phyloP scores from a whole-genome alignment of 257 asterid species.

The Penstemon newberryi region DNA sequence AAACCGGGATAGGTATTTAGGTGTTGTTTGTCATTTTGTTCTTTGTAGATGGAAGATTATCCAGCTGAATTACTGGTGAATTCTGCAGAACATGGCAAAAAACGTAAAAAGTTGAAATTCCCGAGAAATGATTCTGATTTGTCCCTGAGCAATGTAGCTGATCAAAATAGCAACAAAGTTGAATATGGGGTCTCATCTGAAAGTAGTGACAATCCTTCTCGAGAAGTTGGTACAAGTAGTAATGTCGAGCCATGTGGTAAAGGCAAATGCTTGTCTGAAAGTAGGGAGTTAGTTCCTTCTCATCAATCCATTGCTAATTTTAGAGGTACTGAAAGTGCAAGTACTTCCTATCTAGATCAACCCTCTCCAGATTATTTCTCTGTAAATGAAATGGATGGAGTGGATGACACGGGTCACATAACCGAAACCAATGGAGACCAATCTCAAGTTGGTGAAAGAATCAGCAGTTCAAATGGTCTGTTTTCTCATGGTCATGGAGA shows the following conservation, averaged over 20 bases:
- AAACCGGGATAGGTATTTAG: constrained; percentile 19
- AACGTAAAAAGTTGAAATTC: constrained; percentile 42
- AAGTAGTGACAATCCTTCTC: constrained; percentile 32
- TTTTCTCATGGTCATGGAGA: constrained; percentile 28
- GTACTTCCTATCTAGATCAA: constrained; percentile 52
- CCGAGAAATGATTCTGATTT: constrained; percentile 39
- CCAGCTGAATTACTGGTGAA: constrained; percentile 63
- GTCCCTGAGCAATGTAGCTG: constrained; percentile 37
- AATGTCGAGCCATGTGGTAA: constrained; percentile 37
- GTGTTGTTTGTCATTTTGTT: constrained; percentile 25
- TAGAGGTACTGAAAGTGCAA: constrained; percentile 47
- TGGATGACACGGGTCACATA: constrained; percentile 29
- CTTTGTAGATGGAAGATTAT: constrained; percentile 72
- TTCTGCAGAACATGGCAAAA: constrained; percentile 42
- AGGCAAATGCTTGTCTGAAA: constrained; percentile 52
- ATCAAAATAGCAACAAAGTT: constrained; percentile 32
- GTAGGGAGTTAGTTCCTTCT: constrained; percentile 53
- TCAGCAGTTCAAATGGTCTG: too few relatives aligned
- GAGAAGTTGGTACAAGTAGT: constrained; percentile 28
- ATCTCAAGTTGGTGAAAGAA: constrained; percentile 28
- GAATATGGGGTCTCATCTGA: constrained; percentile 49
- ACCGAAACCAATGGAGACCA: constrained; percentile 31
- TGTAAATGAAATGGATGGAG: constrained; percentile 32
- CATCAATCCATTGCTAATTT: constrained; percentile 29
- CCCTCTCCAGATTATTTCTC: constrained; percentile 35